phyloP scores from a whole-genome alignment of 1,139 yeast species.

The Saccharomyces pastorianus region DNA sequence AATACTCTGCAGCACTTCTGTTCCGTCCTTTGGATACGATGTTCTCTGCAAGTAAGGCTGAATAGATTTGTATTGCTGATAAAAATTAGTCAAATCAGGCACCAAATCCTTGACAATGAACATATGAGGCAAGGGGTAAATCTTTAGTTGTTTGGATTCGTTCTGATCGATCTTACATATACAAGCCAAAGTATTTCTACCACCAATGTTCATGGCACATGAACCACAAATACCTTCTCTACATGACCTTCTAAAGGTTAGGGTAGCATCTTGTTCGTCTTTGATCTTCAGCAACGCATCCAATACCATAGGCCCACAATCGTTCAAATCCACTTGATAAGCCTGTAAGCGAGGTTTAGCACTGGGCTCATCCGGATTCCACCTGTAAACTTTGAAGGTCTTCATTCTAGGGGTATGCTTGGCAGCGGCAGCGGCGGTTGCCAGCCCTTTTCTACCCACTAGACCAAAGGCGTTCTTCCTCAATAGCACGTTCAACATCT shows the following conservation, averaged over 20 bases:
- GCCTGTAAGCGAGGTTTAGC: constrained; percentile 81
- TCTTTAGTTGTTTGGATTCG: constrained; percentile 65
- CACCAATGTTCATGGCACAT: constrained; percentile 99
- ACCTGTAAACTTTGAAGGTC: constrained; percentile 87
- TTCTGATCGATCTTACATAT: constrained; percentile 87
- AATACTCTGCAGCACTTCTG: constrained; percentile 84
- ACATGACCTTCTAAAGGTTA: constrained; percentile 95
- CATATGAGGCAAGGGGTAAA: constrained; percentile 98
- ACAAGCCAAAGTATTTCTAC: constrained; percentile 93
- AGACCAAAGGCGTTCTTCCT: constrained; percentile 6
- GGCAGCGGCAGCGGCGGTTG: constrained; percentile 26
- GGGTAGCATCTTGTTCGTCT: constrained; percentile 91
- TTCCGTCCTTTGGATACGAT: constrained; percentile 75
- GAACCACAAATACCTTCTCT: constrained; percentile 99
- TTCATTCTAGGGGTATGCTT: constrained; percentile 48
- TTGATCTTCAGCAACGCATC: constrained; percentile 92
- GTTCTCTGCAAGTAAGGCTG: constrained; percentile 93
- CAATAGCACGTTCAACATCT: constrained; percentile 10
- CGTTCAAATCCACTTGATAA: constrained; percentile 76
- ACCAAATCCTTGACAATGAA: constrained; percentile 94
- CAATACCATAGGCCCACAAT: constrained; percentile 96
- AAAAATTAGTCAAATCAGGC: constrained; percentile 94
- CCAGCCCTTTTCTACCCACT: constrained; percentile 23
- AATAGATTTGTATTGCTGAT: constrained; percentile 96
- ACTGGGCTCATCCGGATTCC: constrained; percentile 97